phyloP scores from a whole-genome alignment of 2,329 filamentous ascomycete genomes.

The Epichloe sylvatica region DNA sequence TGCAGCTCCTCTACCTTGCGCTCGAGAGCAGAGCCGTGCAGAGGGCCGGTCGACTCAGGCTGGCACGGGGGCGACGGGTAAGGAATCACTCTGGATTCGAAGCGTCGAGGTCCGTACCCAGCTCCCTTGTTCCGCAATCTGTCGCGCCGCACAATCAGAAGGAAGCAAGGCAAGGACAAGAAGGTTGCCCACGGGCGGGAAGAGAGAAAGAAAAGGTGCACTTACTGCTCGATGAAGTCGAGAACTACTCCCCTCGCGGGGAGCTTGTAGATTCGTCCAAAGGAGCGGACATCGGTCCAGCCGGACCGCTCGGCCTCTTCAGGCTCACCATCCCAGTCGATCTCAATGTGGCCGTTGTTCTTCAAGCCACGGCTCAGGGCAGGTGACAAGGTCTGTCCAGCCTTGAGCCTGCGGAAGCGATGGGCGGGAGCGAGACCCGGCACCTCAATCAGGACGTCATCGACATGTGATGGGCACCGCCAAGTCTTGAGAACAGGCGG shows the following conservation, averaged over 20 bases:
- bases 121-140: slow-evolving; percentile 26
- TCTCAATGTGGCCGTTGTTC: slow-evolving; percentile 60
- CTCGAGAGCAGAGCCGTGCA: slow-evolving; percentile 23
- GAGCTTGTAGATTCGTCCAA: slow-evolving; percentile 52
- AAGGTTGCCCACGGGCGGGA: not conserved
- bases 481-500: slow-evolving; percentile 67
- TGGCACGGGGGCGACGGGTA: slow-evolving; percentile 13
- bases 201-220: slow-evolving; percentile 4
- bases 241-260: slow-evolving; percentile 51
- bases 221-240: slow-evolving; percentile 57
- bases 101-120: slow-evolving; percentile 20
- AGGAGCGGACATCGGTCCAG: slow-evolving; percentile 45
- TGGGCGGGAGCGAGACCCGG: slow-evolving; percentile 47
- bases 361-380: slow-evolving; percentile 47
- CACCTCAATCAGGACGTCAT: slow-evolving; percentile 53
- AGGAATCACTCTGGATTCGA: slow-evolving; percentile 19
- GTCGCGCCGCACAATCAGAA: slow-evolving; percentile 7
- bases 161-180: not conserved
- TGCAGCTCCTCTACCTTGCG: slow-evolving; percentile 49
- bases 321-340: slow-evolving; percentile 46
- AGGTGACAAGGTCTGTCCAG: slow-evolving; percentile 36
- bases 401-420: slow-evolving; percentile 46
- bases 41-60: slow-evolving; percentile 8
- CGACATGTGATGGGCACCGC: slow-evolving; percentile 79
- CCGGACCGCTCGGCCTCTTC: slow-evolving; percentile 40